Conservation (phyloP, 495 filamentous ascomycete species). For the Paragyromitra xinjiangensis region DNA sequence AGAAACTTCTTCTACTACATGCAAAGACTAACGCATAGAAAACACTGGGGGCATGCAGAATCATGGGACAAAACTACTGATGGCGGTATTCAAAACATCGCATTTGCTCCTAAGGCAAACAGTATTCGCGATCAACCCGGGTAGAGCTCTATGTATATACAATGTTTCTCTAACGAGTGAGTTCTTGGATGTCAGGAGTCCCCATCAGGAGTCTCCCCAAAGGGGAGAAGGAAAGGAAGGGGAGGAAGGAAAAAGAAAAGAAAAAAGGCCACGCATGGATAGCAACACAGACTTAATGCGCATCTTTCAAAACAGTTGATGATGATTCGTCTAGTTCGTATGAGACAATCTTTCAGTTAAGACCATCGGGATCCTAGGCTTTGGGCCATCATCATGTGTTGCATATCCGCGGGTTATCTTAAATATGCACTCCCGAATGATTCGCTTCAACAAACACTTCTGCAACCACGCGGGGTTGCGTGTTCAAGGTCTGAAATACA, state of each 20-base stretch:
- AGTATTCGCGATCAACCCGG: background rate
- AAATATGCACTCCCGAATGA: too few relatives aligned
- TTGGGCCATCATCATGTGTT: too few relatives aligned
- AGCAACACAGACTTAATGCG: background rate
- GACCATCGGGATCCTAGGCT: too few relatives aligned
- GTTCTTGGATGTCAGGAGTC: background rate
- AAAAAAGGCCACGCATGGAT: background rate
- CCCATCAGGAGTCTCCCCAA: background rate
- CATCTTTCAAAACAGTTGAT: background rate
- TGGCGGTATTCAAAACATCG: background rate
- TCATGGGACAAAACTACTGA: background rate
- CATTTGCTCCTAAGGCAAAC: background rate
- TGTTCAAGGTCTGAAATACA: too few relatives aligned
- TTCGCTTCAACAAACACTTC: too few relatives aligned
- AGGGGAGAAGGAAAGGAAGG: background rate
- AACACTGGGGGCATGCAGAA: background rate
- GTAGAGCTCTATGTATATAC: background rate
- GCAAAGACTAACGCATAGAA: background rate
- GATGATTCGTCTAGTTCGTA: too few relatives aligned
- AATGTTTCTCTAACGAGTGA: background rate
- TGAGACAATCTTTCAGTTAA: too few relatives aligned
- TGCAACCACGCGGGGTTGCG: too few relatives aligned
- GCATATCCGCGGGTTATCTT: too few relatives aligned
- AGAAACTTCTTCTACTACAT: background rate
- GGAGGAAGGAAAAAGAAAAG: background rate